These are phyloP conservation scores for Neurospora sp. DNA, from an alignment of 495 filamentous ascomycete genomes.

Conservation along the genomic window DNA sequence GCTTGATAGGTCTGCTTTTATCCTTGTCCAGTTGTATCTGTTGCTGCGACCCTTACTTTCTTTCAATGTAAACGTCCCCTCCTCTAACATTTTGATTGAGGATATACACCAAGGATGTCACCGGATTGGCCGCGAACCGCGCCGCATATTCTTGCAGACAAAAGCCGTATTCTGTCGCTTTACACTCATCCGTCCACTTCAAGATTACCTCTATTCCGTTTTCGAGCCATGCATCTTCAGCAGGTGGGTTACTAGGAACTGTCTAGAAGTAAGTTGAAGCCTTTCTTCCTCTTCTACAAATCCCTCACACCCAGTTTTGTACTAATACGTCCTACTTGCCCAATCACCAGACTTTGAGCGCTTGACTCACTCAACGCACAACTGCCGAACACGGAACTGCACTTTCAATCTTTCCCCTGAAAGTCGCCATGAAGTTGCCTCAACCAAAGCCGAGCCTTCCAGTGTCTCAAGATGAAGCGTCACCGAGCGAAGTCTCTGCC, in stretches of 20 bases:
- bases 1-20: neutral
- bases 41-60: neutral
- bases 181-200: neutral
- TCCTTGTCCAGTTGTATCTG: fast-evolving
- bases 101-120: neutral
- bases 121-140: neutral
- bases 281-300: neutral
- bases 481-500: neutral
- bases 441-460: neutral
- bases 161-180: neutral
- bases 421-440: neutral
- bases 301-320: neutral
- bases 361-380: neutral
- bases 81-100: neutral
- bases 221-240: neutral
- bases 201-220: fast-evolving
- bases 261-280: neutral
- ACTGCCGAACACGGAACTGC: neutral
- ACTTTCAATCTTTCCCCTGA: neutral
- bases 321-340: neutral
- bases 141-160: neutral
- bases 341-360: neutral
- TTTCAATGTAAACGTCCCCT: neutral
- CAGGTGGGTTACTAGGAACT: neutral
- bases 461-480: neutral